Evolutionary conservation across 106 monocot species (phyloP), one percentile per base, ranked within the genome.

Genomic region (Phalaenopsis equestris): DNA sequence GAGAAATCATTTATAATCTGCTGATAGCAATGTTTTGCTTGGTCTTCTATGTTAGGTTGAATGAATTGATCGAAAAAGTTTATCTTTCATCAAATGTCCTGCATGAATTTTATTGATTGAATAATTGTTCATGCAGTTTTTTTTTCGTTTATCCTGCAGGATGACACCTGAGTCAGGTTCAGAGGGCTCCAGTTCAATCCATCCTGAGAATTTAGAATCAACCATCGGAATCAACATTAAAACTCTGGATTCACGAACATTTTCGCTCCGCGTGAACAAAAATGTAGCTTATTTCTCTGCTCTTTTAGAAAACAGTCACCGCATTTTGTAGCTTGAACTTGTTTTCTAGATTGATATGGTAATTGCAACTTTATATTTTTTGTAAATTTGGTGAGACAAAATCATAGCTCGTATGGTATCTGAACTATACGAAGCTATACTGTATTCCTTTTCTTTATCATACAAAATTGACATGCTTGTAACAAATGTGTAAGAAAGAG

Each of bases 171-270:
- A 82, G 18, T 77, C 72, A 70, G 77, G 56, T 46, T 41, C 16
- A 55, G 88, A 80, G 49, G 85, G 72, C 21, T 23, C 78, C 77
- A 81, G 82, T 78, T 93, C 88, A 15, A 82, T 36, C 36, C 79
- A 75, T 70, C 76, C 67, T 64, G 90, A 84, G 49, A 70, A 45
- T 82, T n/a, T 70, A 5, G 91, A 91, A 30, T 72, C 85, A 18
- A 82, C 87, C 67, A 78, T 91, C 24, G 79, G 87, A 75, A 89
- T 94, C 78, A 91, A 91, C 76, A 72, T 94, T 49, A 94, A 94
- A 85, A 94, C 91, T 52, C 42, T 94, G 82, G 93, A 94, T 65
- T 91, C 88, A 30, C 78, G 80, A 77, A 77, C 91, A 61, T 88
- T 86, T 49, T 86, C 84, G 49, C 86, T 91, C 42, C 84, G 83